phyloP scores from a whole-genome alignment of 2,329 filamentous ascomycete species.

The Aspergillus melleus region DNA sequence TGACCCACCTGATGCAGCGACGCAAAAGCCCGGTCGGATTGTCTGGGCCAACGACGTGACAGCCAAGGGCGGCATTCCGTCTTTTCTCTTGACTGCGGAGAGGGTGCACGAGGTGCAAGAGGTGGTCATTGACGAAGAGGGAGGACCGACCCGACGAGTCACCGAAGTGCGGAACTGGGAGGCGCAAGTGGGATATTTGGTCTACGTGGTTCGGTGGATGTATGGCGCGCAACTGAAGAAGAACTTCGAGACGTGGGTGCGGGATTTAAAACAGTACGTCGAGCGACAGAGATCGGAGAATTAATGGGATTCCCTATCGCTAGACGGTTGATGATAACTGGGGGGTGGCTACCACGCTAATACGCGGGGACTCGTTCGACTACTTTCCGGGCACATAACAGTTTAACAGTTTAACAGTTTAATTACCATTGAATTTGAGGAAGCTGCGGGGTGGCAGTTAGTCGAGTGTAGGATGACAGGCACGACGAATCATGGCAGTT shows the following conservation, averaged over 20 bases:
- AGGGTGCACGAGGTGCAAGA: slow-evolving; percentile 50
- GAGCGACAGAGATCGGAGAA: slow-evolving; percentile 21
- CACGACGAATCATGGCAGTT: neutral
- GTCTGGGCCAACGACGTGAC: slow-evolving; percentile 30
- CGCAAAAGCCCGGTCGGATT: slow-evolving; percentile 24
- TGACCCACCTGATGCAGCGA: slow-evolving; percentile 25
- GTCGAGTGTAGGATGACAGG: neutral
- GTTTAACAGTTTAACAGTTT: too few relatives aligned
- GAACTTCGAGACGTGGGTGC: slow-evolving; percentile 43
- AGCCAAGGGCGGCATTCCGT: slow-evolving; percentile 31
- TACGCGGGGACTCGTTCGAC: too few relatives aligned
- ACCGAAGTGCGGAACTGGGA: slow-evolving; percentile 47
- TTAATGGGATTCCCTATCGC: neutral
- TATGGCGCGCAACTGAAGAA: slow-evolving; percentile 37
- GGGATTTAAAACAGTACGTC: slow-evolving; percentile 43
- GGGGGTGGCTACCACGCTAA: too few relatives aligned
- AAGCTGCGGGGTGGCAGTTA: neutral
- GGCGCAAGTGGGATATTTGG: slow-evolving; percentile 43
- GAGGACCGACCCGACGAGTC: slow-evolving; percentile 16
- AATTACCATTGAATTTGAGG: too few relatives aligned
- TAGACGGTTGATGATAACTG: neutral
- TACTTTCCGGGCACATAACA: too few relatives aligned
- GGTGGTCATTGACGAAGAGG: slow-evolving; percentile 22
- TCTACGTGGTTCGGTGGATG: slow-evolving; percentile 45
- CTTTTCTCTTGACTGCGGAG: slow-evolving; percentile 44